Conservation (phyloP, 129 eudicot species). For the Ambrosia trifida region DNA sequence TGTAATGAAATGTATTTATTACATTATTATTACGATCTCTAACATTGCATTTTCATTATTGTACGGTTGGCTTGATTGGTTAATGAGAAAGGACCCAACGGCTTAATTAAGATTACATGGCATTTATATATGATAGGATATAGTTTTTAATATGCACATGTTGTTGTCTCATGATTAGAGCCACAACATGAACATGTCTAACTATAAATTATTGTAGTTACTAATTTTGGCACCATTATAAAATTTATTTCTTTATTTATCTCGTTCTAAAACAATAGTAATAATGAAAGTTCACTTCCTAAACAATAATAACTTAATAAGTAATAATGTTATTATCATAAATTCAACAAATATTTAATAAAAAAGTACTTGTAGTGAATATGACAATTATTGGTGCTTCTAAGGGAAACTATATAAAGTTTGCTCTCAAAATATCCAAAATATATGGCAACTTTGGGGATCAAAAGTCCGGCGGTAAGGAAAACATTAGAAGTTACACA, state of each 20-base stretch:
- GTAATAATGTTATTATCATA: no score
- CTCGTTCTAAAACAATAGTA: not conserved
- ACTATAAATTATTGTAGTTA: not conserved
- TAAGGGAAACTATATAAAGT: no score
- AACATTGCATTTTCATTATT: constrained; percentile 6
- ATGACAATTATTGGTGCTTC: no score
- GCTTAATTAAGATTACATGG: constrained; percentile 24
- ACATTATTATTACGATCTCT: not conserved
- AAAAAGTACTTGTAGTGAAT: no score
- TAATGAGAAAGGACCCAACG: not conserved
- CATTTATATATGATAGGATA: constrained; percentile 21
- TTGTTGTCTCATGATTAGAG: constrained; percentile 24
- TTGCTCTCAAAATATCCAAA: no score
- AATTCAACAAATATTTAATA: no score
- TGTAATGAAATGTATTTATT: not conserved
- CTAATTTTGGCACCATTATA: constrained; percentile 19
- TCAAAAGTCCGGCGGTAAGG: no score
- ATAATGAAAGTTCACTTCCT: no score
- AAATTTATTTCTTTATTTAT: not conserved
- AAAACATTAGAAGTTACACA: no score
- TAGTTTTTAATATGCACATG: constrained; percentile 28
- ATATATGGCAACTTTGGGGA: no score
- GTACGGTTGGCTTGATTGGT: constrained; percentile 26
- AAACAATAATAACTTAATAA: no score
- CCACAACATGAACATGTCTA: constrained; percentile 20